Base-by-base conservation (phyloP, 768 basidiomycete species). In the Boletus rufocinnamomeus region DNA sequence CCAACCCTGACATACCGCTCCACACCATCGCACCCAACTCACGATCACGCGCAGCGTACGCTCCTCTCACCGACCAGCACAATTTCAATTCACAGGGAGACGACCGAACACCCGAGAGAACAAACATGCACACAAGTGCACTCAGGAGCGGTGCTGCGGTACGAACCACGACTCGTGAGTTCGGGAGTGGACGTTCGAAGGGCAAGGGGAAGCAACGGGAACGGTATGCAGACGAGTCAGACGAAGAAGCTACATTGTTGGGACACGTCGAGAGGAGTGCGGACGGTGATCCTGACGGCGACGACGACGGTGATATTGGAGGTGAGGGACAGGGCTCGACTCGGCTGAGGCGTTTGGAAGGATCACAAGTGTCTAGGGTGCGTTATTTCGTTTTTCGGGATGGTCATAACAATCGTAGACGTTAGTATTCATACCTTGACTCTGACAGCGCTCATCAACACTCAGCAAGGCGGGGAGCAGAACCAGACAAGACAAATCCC, bases 1-100 rank as follows among this genome's bases (percentile, higher is more conserved):
- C 70, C 59, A 66, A 49, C 63, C 82, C 86, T 72, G 87, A 88
- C 76, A 89, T 89, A 73, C 87, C 87, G n/a, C 75, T 89, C 54
- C 82, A 77, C 65, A 77, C 79, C 65, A 76, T 88, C 68, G 75
- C 82, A 80, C 77, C 79, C 74, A 69, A 64, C 63, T 66, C 76
- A 64, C 76, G 78, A 66, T 64, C 76, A 60, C 77, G 76, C 72
- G 71, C 77, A 59, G 80, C 78, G 54, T 82, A 84, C 75, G 65
- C 75, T 61, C 80, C 75, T 64, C 75, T 84, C 32, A 60, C 65
- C 57, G 60, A 72, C 62, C 58, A 72, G 54, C 64, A 69, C 61
- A 57, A 66, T 57, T 27, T 65, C 49, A 58, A 61, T 62, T 61
- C 68, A 44, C 66, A 68, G 57, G 56, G 46, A 52, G 57, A 59